Percentiles rank a stretch among this genome's conserved stretches.
These are phyloP conservation scores for Globisporangium paddicum DNA, from an alignment of 352 stramenopile species.

Conservation along the genomic window DNA sequence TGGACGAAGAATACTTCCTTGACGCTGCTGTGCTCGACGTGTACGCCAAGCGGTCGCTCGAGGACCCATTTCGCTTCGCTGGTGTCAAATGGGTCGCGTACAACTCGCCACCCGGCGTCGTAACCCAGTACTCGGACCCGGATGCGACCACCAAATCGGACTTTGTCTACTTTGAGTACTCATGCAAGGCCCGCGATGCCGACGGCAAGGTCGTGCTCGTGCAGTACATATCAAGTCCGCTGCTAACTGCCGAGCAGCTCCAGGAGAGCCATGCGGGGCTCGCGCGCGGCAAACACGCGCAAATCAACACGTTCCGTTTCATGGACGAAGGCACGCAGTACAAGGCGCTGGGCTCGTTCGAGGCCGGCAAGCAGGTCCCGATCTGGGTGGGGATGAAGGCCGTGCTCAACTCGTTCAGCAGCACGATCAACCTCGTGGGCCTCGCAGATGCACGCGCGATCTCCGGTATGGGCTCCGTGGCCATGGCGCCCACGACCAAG, in stretches of 20 bases:
- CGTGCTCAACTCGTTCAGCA: conserved; percentile 4
- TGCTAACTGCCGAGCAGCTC: conserved; percentile 2
- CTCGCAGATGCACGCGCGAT: conserved; percentile 10
- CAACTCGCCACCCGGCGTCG: background rate
- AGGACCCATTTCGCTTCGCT: conserved; percentile 47
- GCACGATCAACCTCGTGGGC: conserved; percentile 4
- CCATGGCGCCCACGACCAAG: background rate
- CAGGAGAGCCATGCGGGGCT: background rate
- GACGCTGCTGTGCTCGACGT: conserved; percentile 41
- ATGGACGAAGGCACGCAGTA: conserved; percentile 9
- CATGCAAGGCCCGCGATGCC: conserved; percentile 6
- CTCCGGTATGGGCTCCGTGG: background rate
- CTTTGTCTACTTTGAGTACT: conserved; percentile 16
- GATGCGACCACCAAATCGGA: background rate
- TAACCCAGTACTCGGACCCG: conserved; percentile 4
- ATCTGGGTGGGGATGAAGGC: conserved; percentile 7
- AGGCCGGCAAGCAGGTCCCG: background rate
- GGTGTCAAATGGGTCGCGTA: conserved; percentile 42
- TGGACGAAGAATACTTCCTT: conserved; percentile 19
- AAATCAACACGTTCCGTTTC: conserved; percentile 7
- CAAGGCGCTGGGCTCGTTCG: conserved; percentile 6
- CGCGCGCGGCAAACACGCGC: background rate
- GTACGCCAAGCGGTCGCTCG: conserved; percentile 21
- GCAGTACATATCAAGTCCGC: conserved; percentile 11
- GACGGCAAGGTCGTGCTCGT: conserved; percentile 8